Evolutionary conservation across 2,329 filamentous ascomycete genomes (phyloP), one percentile per base, ranked within the genome.

Genomic region (Aquanectria penicillioides): DNA sequence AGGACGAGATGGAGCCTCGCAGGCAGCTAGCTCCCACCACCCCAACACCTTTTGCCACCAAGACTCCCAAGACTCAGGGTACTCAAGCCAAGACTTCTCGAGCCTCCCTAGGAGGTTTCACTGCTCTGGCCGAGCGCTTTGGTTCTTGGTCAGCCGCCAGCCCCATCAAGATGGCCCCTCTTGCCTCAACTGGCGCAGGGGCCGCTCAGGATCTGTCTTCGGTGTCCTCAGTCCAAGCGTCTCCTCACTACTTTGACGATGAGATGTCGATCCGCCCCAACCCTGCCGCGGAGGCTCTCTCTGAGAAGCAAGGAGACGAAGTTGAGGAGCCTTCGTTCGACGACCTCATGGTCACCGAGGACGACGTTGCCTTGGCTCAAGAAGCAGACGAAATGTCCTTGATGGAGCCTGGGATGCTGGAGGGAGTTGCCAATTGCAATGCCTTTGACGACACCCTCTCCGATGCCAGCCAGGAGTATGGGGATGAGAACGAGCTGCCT

Each of bases 401-500:
- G 10, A 72, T 86, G 71, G 82, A 83, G 47, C 74, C 78, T 5
- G 74, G 76, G 20, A 69, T 76, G 17, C 59, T 77, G 3, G 74
- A 81, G 2, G 74, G 79, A 9, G 63, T 72, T n/a, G 70, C 73
- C 37, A 65, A 61, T 22, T 71, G 60, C 8, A 62, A 67, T 49
- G 69, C 65, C n/a, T 74, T 79, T 44, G 81, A 85, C 13, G 81
- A 84, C 36, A 75, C 80, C 0, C 71, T 82, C 3, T 89, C 87
- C 0, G 86, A 89, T 59, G 83, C 83, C 1, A 89, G 86, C 66
- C 84, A 90, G 62, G 85, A 88, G 62, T 89, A 89, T 67, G 87
- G 83, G 3, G 87, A 91, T 65, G 88, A 91, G 70, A 90, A 90
- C 70, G 79, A 81, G 25, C 74, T 85, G 9, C 86, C 83, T 4